phyloP scores from a whole-genome alignment of 352 stramenopile species.

The Phytophthora hibernalis region DNA sequence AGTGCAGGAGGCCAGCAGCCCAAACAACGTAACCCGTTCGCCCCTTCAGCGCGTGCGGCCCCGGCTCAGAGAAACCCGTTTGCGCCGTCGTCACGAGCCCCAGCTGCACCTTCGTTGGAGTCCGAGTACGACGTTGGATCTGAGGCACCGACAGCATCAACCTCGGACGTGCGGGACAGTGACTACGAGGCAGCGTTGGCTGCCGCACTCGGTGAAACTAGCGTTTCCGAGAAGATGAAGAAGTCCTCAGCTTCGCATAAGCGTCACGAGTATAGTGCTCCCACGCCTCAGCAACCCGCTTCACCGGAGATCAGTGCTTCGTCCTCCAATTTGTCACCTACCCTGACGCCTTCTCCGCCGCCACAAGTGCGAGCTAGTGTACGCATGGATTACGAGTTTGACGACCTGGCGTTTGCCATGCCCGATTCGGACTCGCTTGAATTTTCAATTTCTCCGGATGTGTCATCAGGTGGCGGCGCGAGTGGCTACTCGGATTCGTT shows the following conservation, averaged over 20 bases:
- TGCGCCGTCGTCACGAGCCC: slow-evolving; percentile 35
- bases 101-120: slow-evolving; percentile 16
- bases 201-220: slow-evolving; percentile 39
- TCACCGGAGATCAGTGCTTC: slow-evolving; percentile 2
- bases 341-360: slow-evolving; percentile 17
- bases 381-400: slow-evolving; percentile 67
- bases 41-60: slow-evolving; percentile 28
- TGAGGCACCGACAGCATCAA: slow-evolving; percentile 20
- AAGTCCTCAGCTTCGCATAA: slow-evolving; percentile 10
- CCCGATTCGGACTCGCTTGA: slow-evolving; percentile 47
- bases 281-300: slow-evolving; percentile 9
- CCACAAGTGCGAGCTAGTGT: slow-evolving; percentile 31
- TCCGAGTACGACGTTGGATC: slow-evolving; percentile 39
- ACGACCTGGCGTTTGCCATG: slow-evolving; percentile 73
- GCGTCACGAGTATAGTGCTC: not conserved
- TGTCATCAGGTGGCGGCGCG: slow-evolving; percentile 3
- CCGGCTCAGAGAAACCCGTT: slow-evolving; percentile 46
- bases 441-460: slow-evolving; percentile 35
- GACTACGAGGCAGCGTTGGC: slow-evolving; percentile 45
- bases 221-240: slow-evolving; percentile 31
- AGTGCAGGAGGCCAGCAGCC: slow-evolving; percentile 31
- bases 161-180: slow-evolving; percentile 34
- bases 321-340: slow-evolving; percentile 24
- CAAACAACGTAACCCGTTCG: slow-evolving; percentile 42
- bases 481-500: slow-evolving; percentile 25